Evolutionary conservation across 176 grass and related monocot genomes (phyloP), one percentile per base, ranked within the genome.

Genomic region (Ensete ventricosum): DNA sequence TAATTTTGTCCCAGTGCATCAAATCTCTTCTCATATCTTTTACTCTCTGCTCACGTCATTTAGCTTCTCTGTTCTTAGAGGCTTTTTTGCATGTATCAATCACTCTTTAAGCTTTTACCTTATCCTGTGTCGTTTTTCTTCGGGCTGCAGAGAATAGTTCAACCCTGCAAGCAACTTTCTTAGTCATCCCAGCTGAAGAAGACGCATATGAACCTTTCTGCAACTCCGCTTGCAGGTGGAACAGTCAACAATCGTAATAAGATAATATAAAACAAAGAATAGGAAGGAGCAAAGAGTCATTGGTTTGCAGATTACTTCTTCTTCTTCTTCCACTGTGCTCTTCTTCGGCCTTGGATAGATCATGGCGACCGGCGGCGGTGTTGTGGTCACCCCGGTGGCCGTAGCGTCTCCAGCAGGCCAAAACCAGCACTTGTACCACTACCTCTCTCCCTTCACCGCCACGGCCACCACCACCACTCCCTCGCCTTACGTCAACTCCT

Each of bases 401-500:
- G 1, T 53, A 9, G 21, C n/a, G 9, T 22, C 69, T 53, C 49
- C 49, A 0, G 69, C n/a, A 11, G 20, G 1, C 52, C 69, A 72
- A 72, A 72, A n/a, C 69, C 17, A 49, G 5, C 67, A 19, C 34
- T 49, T 69, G 16, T 49, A 69, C 67, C 67, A 69, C 26, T 48
- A 72, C 69, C 69, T 72, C 16, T 72, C 50, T 23, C 69, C 50
- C 7, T 53, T 72, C 63, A 65, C 58, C 19, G 58, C 24, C 24
- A 25, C 22, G 22, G 22, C 57, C 57, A n/a, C 57, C 14, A 60
- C 63, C 23, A 53, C 54, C 0, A 17, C 13, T 14, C 73, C 53
- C 25, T 75, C 73, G 13, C 73, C 73, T 6, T 60, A 55, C 54
- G 73, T 23, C 53, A 59, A 25, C 72, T 74, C 72, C 53, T 5